Evolutionary conservation across 2,329 filamentous ascomycete species (phyloP).

Genomic region (Cercospora berteroae): DNA sequence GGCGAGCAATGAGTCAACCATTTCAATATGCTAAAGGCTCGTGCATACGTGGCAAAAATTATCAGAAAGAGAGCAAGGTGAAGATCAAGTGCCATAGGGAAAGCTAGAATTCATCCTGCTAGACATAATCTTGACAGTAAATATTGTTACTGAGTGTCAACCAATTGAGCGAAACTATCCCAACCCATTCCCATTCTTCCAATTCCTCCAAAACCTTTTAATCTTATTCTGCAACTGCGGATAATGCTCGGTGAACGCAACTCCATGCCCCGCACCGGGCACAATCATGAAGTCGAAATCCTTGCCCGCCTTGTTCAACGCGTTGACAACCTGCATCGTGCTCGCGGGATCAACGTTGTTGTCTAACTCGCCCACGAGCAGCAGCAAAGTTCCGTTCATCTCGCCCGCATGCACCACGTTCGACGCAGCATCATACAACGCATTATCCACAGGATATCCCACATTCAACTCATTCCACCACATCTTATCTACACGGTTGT

Average conservation of each 20-base stretch:
- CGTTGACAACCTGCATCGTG: slow-evolving; percentile 16
- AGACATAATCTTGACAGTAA: too few species aligned
- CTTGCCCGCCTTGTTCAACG: slow-evolving; percentile 15
- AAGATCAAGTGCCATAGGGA: too few species aligned
- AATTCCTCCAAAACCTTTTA: slow-evolving; percentile 11
- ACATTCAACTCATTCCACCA: slow-evolving; percentile 15
- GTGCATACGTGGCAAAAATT: too few species aligned
- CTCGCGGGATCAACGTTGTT: slow-evolving; percentile 13
- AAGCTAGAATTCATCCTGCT: too few species aligned
- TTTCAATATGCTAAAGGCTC: too few species aligned
- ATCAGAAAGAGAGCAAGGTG: too few species aligned
- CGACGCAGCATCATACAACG: slow-evolving; percentile 2
- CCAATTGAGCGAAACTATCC: background rate
- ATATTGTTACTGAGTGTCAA: too few species aligned
- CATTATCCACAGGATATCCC: slow-evolving; percentile 11
- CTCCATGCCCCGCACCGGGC: slow-evolving; percentile 7
- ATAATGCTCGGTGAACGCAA: background rate
- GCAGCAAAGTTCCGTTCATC: slow-evolving; percentile 6
- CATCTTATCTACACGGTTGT: slow-evolving; percentile 11
- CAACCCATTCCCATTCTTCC: slow-evolving; percentile 1
- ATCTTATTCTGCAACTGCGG: slow-evolving; percentile 8
- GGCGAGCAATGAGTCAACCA: too few species aligned
- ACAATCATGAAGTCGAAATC: slow-evolving; percentile 15
- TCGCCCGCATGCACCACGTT: slow-evolving; percentile 13
- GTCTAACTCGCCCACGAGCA: slow-evolving; percentile 15